Percentiles rank a stretch among this genome's conserved stretches.
Evolutionary conservation across 129 eudicot genomes (phyloP).

Genomic region (Centrapalus pauciflorus): DNA sequence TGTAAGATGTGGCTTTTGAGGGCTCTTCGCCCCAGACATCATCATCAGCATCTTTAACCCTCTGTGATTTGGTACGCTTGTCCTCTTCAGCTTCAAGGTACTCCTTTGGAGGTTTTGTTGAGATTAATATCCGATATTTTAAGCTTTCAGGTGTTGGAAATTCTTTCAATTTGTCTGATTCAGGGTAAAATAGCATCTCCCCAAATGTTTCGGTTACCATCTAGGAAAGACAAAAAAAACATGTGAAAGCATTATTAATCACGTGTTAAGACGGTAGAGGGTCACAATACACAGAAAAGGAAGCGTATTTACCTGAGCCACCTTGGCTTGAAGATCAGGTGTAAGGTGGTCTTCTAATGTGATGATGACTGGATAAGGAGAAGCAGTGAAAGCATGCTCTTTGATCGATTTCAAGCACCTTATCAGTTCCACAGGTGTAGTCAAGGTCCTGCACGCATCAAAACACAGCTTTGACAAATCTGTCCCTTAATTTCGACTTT

Average conservation of each 20-base stretch:
- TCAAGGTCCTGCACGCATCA: slow-evolving; percentile 51
- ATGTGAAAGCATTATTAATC: neutral
- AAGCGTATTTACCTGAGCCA: slow-evolving; percentile 58
- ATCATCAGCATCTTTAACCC: slow-evolving; percentile 52
- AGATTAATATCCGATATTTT: slow-evolving; percentile 56
- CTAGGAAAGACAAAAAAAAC: slow-evolving; percentile 34
- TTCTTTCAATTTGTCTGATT: slow-evolving; percentile 37
- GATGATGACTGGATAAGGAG: slow-evolving; percentile 77
- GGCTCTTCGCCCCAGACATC: slow-evolving; percentile 69
- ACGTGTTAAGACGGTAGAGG: neutral
- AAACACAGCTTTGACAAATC: neutral
- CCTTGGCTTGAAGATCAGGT: slow-evolving; percentile 83
- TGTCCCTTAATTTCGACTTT: no score
- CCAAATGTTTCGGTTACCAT: slow-evolving; percentile 73
- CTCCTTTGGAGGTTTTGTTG: slow-evolving; percentile 96
- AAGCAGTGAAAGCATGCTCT: slow-evolving; percentile 68
- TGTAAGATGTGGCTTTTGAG: slow-evolving; percentile 37
- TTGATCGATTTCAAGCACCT: slow-evolving; percentile 71
- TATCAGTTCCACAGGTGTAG: slow-evolving; percentile 73
- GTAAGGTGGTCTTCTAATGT: slow-evolving; percentile 90
- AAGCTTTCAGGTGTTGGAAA: slow-evolving; percentile 74
- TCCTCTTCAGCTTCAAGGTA: slow-evolving; percentile 69
- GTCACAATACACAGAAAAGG: neutral
- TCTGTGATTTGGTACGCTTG: slow-evolving; percentile 27
- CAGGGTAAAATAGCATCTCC: slow-evolving; percentile 58